Evolutionary conservation across 352 stramenopile species (phyloP), one percentile per base, ranked within the genome.

Genomic region (Aphanomyces invadans): DNA sequence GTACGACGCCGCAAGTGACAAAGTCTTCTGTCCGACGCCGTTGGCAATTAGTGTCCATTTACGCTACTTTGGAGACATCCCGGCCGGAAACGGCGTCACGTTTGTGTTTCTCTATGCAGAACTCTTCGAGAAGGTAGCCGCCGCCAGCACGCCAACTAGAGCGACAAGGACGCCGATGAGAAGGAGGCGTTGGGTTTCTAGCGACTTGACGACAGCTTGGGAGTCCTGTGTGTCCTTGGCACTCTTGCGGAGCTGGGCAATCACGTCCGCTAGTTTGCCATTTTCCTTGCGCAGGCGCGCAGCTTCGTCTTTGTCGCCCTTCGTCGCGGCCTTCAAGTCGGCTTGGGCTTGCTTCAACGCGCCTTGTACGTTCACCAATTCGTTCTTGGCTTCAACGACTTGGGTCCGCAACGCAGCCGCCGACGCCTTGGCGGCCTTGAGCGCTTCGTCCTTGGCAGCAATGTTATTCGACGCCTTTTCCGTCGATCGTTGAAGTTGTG

Each of bases 271-370:
- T 4, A 67, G 46, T 26, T 67, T 67, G 60, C 60, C 60, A 33
- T 67, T 67, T 17, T 67, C 60, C 49, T 67, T 67, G 60, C 60
- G 60, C 12, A 67, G 48, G 17, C 60, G 60, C 7, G 42, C 42
- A 12, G 19, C 48, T 5, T 67, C 60, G 11, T 67, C 60, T 26
- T 67, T 67, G 60, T 57, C 48, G 10, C 38, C 42, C 21, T 67
- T 51, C 5, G 45, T 52, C 29, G 60, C 5, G 7, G 21, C 42
- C 15, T 56, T 25, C 45, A 66, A n/a, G 12, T 67, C 44, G 11
- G 60, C 46, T 44, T 67, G 19, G 49, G 42, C 17, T n/a, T 17
- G 15, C 49, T 57, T 57, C 49, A 57, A 57, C 49, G 49, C 23
- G 19, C n/a, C 19, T 32, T 57, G 5, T n/a, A 29, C 49, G 7